phyloP scores from a whole-genome alignment of 2,329 filamentous ascomycete species.

The Cordyceps javanica region DNA sequence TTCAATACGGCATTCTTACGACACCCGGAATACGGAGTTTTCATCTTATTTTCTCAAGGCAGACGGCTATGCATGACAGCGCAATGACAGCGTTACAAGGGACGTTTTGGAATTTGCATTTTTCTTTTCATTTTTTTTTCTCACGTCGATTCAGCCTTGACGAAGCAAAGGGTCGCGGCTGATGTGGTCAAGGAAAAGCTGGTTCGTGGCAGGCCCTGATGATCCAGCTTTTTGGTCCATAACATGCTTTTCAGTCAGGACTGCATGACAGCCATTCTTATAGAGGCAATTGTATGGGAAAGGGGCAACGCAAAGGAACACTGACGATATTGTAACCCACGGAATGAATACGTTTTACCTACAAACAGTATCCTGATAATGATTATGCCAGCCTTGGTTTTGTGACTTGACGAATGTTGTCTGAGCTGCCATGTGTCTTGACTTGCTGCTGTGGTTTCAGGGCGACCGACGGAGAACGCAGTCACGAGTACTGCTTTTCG shows the following conservation, averaged over 20 bases:
- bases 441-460: too few species aligned
- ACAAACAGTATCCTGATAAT: not conserved
- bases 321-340: not conserved
- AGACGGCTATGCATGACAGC: not conserved
- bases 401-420: not conserved
- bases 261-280: not conserved
- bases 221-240: not conserved
- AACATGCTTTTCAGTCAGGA: not conserved
- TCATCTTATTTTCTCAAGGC: not conserved
- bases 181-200: not conserved
- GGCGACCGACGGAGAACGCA: too few species aligned
- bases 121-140: not conserved
- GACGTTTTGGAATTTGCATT: not conserved
- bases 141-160: not conserved
- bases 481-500: too few species aligned
- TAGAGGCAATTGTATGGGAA: not conserved
- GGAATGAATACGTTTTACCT: not conserved
- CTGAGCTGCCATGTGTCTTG: too few species aligned
- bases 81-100: not conserved
- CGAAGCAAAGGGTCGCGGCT: not conserved
- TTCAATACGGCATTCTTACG: constrained; percentile 5
- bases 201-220: not conserved
- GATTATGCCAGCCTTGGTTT: not conserved
- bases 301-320: not conserved
- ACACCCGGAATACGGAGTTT: constrained; percentile 5